Conservation (phyloP, 345 rosid species). For the Chamaenerion angustifolium region DNA sequence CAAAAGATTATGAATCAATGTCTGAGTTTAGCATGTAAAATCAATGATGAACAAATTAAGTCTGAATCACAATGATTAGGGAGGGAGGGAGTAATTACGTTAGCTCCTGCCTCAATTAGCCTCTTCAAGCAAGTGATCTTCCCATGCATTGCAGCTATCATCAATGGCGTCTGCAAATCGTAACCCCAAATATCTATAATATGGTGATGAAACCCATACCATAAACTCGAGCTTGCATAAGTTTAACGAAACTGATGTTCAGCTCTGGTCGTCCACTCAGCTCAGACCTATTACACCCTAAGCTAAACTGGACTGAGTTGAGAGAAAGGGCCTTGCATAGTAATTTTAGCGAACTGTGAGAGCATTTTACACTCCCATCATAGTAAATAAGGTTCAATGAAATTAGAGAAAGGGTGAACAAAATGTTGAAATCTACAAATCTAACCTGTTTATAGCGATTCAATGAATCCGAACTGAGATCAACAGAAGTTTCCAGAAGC, state of each 20-base stretch:
- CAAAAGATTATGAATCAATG: conserved; percentile 4
- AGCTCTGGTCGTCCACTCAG: no score
- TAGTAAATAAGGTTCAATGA: no score
- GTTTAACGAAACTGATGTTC: no score
- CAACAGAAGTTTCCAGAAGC: conserved; percentile 46
- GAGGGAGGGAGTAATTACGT: conserved; percentile 34
- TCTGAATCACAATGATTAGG: background rate
- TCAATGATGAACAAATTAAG: background rate
- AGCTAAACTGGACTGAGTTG: no score
- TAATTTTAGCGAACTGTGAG: no score
- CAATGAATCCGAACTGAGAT: conserved; percentile 52
- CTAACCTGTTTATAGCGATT: conserved; percentile 87
- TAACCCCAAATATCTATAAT: background rate
- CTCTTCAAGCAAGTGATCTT: conserved; percentile 63
- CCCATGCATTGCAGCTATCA: conserved; percentile 97
- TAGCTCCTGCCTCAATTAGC: conserved; percentile 90
- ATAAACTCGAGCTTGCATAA: no score
- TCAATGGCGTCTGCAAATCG: conserved; percentile 70
- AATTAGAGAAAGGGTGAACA: background rate
- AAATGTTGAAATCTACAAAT: background rate
- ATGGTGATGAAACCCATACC: background rate
- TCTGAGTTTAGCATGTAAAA: no score
- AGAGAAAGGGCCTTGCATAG: no score
- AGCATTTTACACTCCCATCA: no score
- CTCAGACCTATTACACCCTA: no score